These are phyloP conservation scores for Balansia obtecta DNA, from an alignment of 2,329 filamentous ascomycete genomes.

Conservation along the genomic window DNA sequence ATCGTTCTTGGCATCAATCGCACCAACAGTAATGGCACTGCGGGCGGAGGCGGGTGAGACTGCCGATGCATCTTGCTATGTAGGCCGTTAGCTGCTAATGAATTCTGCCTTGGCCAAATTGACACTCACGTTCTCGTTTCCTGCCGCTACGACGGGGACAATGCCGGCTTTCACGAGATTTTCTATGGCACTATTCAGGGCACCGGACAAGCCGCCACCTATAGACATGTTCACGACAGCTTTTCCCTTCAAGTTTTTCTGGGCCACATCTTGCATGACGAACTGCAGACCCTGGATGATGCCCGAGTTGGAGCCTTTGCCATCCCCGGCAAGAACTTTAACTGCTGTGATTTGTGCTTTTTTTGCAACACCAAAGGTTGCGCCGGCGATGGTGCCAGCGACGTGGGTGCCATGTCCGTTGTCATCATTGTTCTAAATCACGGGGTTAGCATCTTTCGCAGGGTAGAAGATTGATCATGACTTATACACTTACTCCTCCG, in stretches of 20 bases:
- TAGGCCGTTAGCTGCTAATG: conserved; percentile 3
- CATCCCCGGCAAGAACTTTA: conserved; percentile 43
- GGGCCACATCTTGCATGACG: conserved; percentile 32
- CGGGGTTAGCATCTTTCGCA: no score
- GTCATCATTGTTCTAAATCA: conserved; percentile 24
- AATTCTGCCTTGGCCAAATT: background rate
- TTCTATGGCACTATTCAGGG: conserved; percentile 44
- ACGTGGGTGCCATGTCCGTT: conserved; percentile 55
- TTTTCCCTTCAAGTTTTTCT: conserved; percentile 32
- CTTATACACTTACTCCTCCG: conserved; percentile 27
- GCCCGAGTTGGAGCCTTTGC: conserved; percentile 23
- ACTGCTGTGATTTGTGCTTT: conserved; percentile 40
- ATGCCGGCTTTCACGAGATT: conserved; percentile 36
- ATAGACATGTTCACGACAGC: conserved; percentile 54
- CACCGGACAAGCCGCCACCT: conserved; percentile 34
- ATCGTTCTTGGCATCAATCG: conserved; percentile 40
- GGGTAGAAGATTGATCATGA: no score
- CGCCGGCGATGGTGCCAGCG: conserved; percentile 47
- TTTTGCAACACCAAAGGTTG: conserved; percentile 51
- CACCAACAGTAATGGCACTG: conserved; percentile 47
- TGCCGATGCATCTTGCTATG: conserved; percentile 32
- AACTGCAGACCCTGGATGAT: conserved; percentile 49
- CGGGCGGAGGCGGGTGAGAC: conserved; percentile 42
- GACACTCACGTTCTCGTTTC: conserved; percentile 37
- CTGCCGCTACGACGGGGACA: conserved; percentile 47